These are phyloP conservation scores for Hypsizygus ulmarius DNA, from an alignment of 1,284 basidiomycete species.

Conservation along the genomic window DNA sequence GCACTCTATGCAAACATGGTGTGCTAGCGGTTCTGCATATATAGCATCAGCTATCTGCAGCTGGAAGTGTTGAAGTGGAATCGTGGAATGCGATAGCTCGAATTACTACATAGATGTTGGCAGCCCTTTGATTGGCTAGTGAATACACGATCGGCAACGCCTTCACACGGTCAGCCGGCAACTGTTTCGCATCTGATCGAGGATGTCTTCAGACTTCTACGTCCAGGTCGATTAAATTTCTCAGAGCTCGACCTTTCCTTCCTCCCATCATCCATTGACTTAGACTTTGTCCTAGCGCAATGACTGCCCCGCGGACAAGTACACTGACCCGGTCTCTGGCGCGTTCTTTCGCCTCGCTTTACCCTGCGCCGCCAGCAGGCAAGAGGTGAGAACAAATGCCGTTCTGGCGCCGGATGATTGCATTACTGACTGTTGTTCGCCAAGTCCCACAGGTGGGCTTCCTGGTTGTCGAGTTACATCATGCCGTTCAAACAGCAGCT, in stretches of 20 bases:
- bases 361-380: slow-evolving; percentile 25
- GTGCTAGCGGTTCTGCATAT: too few species aligned
- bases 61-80: too few species aligned
- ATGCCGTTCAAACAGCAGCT: slow-evolving; percentile 16
- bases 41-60: too few species aligned
- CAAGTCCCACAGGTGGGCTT: slow-evolving; percentile 60
- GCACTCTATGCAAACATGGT: too few species aligned
- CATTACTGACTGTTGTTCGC: slow-evolving; percentile 5
- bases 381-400: slow-evolving; percentile 33
- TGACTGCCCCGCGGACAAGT: slow-evolving; percentile 12
- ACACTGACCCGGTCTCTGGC: slow-evolving; percentile 14
- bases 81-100: too few species aligned
- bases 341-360: slow-evolving; percentile 31
- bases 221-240: background rate
- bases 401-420: background rate
- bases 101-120: too few species aligned
- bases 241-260: background rate
- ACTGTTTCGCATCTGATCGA: background rate
- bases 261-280: slow-evolving; percentile 8
- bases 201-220: background rate
- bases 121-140: too few species aligned
- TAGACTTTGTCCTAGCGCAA: slow-evolving; percentile 4
- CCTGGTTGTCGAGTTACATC: slow-evolving; percentile 1
- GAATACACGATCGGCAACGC: background rate
- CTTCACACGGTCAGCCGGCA: background rate